A percentile compares a stretch with the other conserved stretches of the same genome.
Evolutionary conservation across 179 eudicot species (phyloP).

Genomic region (Silene noctiflora): DNA sequence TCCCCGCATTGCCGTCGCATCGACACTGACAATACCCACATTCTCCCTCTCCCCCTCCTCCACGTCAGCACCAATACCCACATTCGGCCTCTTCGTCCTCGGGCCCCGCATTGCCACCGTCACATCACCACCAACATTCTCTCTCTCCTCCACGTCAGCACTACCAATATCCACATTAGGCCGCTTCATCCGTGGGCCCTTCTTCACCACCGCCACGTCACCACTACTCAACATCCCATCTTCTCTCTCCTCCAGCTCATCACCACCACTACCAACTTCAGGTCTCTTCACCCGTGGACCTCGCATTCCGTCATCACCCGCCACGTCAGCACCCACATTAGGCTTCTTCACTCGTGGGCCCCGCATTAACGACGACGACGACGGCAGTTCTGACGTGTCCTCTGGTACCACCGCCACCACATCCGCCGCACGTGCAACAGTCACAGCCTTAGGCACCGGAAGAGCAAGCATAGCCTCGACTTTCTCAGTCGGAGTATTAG

Average conservation of each 20-base stretch:
- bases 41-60: constrained; percentile 1
- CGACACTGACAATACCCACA: not conserved
- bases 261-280: not conserved
- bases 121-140: not conserved
- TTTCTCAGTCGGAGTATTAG: not conserved
- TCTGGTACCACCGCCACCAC: constrained; percentile 6
- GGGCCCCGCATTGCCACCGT: constrained; percentile 5
- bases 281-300: not conserved
- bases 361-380: not conserved
- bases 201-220: not conserved
- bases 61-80: not conserved
- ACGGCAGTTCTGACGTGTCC: not conserved
- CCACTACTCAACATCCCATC: not conserved
- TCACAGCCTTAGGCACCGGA: not conserved
- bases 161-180: not conserved
- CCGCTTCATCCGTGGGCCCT: not conserved
- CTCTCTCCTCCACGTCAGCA: constrained; percentile 16
- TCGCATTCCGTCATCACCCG: not conserved
- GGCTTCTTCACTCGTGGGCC: constrained; percentile 10
- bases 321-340: not conserved
- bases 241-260: not conserved
- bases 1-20: constrained; percentile 5
- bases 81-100: not conserved
- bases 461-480: not conserved
- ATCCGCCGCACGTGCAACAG: not conserved